Evolutionary conservation across 805 yeast genomes (phyloP), one percentile per base, ranked within the genome.

Genomic region (Candida manassasensis): DNA sequence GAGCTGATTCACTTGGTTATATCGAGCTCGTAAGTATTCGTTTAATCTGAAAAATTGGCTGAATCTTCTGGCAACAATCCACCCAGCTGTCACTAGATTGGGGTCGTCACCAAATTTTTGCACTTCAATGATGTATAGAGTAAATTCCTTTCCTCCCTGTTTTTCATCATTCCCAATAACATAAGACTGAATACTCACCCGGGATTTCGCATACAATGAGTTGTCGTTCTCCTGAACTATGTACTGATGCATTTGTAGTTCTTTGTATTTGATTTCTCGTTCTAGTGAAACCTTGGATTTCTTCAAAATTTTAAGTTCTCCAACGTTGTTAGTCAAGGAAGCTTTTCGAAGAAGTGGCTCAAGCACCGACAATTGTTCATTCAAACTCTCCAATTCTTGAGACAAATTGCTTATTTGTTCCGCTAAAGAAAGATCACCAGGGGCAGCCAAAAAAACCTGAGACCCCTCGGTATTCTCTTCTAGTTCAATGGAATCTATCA

Each of bases 41-140:
- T 89, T 79, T 21, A 89, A 63, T 42, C 72, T 75, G 57, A 70
- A 79, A 55, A 89, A 89, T 51, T 90, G 96, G 47, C 84, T 84
- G 51, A 79, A 89, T 38, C 97, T 66, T 45, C 96, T 63, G 0
- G 95, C 90, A n/a, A 88, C 84, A 35, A 85, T 77, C 97, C 97
- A 90, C 0, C 86, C 83, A 0, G 89, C 86, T 2, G 75, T 64
- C 4, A 71, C 68, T 6, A 61, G 53, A 3, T 63, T 69, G 3
- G 73, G 75, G 19, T 57, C 52, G 5, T 59, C 59, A 49, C 61
- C 52, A 30, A 49, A 53, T 31, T 79, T 81, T 35, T 78, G 80
- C 3, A 90, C 85, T 47, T 81, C 87, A 19, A 90, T 81, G 19
- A 86, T 71, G 56, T 89, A 89, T 33, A 84, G 63, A 4, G 78